Conservation (phyloP, 2,329 filamentous ascomycete species). For the Fusarium nematophilum region DNA sequence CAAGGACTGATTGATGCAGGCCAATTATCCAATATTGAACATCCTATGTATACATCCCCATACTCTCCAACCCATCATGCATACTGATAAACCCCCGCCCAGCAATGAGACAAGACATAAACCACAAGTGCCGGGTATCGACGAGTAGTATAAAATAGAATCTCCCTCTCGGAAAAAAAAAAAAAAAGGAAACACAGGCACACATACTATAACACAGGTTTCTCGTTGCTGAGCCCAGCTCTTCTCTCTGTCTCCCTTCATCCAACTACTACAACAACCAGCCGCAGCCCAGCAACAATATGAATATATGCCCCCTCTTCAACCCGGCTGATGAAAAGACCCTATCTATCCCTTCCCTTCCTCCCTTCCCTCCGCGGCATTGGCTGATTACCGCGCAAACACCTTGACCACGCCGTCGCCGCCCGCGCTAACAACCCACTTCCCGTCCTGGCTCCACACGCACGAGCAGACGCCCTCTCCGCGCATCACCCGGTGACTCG, state of each 20-base stretch:
- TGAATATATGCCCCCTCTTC: neutral
- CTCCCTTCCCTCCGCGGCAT: constrained; percentile 9
- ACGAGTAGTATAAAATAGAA: constrained; percentile 45
- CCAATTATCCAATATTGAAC: too few relatives aligned
- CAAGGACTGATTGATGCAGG: too few relatives aligned
- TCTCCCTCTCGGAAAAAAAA: constrained; percentile 22
- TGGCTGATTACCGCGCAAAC: constrained; percentile 66
- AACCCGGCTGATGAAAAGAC: neutral
- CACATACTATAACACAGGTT: constrained; percentile 37
- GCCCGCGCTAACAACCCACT: constrained; percentile 93
- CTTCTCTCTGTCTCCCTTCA: constrained; percentile 6
- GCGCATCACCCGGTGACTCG: constrained; percentile 91
- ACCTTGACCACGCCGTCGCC: constrained; percentile 98
- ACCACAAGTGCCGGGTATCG: constrained; percentile 49
- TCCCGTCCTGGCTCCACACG: constrained; percentile 94
- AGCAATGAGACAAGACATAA: constrained; percentile 15
- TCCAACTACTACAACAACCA: constrained; percentile 24
- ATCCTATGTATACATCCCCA: constrained; percentile 11
- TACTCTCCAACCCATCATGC: constrained; percentile 1
- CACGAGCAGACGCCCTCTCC: constrained; percentile 95
- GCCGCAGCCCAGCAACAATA: constrained; percentile 26
- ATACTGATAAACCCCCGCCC: neutral
- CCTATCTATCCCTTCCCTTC: constrained; percentile 7
- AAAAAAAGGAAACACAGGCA: neutral
- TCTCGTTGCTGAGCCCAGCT: constrained; percentile 20